Percentiles rank a stretch among this genome's conserved stretches.
These are phyloP conservation scores for Globisporangium okanoganense DNA, from an alignment of 352 stramenopile genomes.

Conservation along the genomic window DNA sequence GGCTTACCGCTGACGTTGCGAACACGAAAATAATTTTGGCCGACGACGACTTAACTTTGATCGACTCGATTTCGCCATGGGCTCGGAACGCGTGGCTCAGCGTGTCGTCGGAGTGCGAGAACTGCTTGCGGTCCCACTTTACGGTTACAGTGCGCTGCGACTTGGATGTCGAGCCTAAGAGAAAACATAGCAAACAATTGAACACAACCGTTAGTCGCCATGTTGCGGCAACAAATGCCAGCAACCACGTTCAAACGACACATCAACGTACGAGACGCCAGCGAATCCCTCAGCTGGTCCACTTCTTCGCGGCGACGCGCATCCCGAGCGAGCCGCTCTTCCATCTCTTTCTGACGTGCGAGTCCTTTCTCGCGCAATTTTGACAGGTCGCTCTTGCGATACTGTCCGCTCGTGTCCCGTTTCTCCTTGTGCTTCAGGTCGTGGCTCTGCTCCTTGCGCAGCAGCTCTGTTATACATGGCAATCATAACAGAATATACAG, in stretches of 20 bases:
- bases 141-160: constrained; percentile 72
- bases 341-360: constrained; percentile 51
- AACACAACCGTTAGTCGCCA: not conserved
- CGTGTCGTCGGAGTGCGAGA: constrained; percentile 75
- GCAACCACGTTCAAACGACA: not conserved
- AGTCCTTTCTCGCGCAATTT: constrained; percentile 50
- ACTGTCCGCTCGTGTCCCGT: constrained; percentile 13
- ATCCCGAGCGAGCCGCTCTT: constrained; percentile 43
- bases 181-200: constrained; percentile 1
- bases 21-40: constrained; percentile 61
- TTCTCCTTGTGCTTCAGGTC: constrained; percentile 34
- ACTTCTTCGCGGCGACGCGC: constrained; percentile 33
- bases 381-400: constrained; percentile 41
- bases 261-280: constrained; percentile 3
- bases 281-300: constrained; percentile 21
- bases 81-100: constrained; percentile 48
- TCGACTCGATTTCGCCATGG: constrained; percentile 62
- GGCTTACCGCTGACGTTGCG: constrained; percentile 32
- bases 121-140: constrained; percentile 67
- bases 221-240: not conserved
- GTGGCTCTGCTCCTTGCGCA: constrained; percentile 53
- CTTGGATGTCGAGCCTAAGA: constrained; percentile 27
- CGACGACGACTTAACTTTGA: constrained; percentile 69
- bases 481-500: not conserved
- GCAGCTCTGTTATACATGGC: constrained; percentile 34